Evolutionary conservation across 495 filamentous ascomycete species (phyloP).

Genomic region (Xylaria nigripes): DNA sequence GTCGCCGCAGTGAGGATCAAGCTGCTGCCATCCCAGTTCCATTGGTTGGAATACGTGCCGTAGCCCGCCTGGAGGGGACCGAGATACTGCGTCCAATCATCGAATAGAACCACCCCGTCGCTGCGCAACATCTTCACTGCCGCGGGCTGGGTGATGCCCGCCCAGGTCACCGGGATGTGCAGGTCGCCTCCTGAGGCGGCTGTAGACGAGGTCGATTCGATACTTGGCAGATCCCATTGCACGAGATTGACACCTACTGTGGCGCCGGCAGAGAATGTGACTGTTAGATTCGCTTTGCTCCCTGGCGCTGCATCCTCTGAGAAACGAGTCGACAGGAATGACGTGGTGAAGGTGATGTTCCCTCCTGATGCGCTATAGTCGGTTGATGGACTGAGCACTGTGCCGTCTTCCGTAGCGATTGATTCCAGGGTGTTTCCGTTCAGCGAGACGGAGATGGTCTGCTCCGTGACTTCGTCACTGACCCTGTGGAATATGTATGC

Average conservation of each 20-base stretch:
- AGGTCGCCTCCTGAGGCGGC: constrained; percentile 40
- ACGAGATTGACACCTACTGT: constrained; percentile 38
- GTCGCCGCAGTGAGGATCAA: constrained; percentile 38
- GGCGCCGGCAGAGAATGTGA: constrained; percentile 46
- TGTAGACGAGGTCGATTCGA: constrained; percentile 30
- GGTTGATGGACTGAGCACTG: constrained; percentile 21
- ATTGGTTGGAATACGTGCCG: constrained; percentile 43
- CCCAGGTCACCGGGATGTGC: constrained; percentile 44
- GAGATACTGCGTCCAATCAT: constrained; percentile 50
- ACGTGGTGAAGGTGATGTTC: constrained; percentile 39
- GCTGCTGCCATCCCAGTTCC: constrained; percentile 39
- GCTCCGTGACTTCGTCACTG: constrained; percentile 35
- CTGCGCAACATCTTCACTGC: constrained; percentile 46
- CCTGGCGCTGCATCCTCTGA: constrained; percentile 33
- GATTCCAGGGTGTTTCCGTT: constrained; percentile 48
- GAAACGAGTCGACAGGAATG: constrained; percentile 41
- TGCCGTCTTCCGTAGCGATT: constrained; percentile 34
- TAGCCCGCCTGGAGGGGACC: constrained; percentile 46
- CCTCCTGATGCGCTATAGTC: constrained; percentile 42
- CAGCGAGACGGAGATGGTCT: constrained; percentile 40
- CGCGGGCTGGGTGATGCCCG: constrained; percentile 39
- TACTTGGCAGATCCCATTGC: constrained; percentile 42
- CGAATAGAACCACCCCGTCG: constrained; percentile 44
- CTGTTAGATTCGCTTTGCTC: constrained; percentile 40
- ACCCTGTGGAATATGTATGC: constrained; percentile 50